Evolutionary conservation across 768 basidiomycete species (phyloP).

Genomic region (Rossbeevera mucosa): DNA sequence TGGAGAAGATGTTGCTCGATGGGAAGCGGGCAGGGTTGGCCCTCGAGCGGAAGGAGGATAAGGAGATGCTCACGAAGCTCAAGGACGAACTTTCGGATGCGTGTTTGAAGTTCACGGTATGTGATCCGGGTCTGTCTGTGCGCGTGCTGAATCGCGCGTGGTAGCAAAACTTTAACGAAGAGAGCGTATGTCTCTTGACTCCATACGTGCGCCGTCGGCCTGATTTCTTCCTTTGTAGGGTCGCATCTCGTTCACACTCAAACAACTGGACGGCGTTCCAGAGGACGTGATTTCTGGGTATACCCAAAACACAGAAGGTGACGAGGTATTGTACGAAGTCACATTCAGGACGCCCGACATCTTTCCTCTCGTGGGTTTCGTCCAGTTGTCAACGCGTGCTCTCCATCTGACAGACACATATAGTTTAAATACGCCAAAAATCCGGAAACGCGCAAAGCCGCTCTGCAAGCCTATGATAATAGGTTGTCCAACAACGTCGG

Average conservation of each 20-base stretch:
- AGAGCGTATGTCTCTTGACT: constrained; percentile 47
- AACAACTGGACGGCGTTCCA: constrained; percentile 79
- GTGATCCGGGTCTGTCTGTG: neutral
- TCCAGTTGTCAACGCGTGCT: neutral
- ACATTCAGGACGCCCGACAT: constrained; percentile 82
- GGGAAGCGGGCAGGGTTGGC: constrained; percentile 74
- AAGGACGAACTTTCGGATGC: constrained; percentile 75
- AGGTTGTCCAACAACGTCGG: constrained; percentile 68
- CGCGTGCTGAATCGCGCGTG: neutral
- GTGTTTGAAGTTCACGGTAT: constrained; percentile 58
- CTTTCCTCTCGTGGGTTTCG: constrained; percentile 56
- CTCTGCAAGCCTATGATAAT: constrained; percentile 63
- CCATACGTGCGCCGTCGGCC: neutral
- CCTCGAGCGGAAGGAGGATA: constrained; percentile 56
- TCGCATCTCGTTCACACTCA: constrained; percentile 55
- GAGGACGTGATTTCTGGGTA: constrained; percentile 74
- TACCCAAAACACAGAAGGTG: constrained; percentile 54
- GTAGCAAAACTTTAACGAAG: constrained; percentile 76
- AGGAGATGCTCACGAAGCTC: constrained; percentile 50
- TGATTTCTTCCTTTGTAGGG: constrained; percentile 39
- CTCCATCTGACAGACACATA: neutral
- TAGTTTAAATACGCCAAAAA: constrained; percentile 79
- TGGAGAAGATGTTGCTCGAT: constrained; percentile 74
- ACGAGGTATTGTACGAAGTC: constrained; percentile 58
- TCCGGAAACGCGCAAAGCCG: constrained; percentile 62